These are phyloP conservation scores for Capsella rubella DNA, from an alignment of 441 rosid species.

Conservation along the genomic window DNA sequence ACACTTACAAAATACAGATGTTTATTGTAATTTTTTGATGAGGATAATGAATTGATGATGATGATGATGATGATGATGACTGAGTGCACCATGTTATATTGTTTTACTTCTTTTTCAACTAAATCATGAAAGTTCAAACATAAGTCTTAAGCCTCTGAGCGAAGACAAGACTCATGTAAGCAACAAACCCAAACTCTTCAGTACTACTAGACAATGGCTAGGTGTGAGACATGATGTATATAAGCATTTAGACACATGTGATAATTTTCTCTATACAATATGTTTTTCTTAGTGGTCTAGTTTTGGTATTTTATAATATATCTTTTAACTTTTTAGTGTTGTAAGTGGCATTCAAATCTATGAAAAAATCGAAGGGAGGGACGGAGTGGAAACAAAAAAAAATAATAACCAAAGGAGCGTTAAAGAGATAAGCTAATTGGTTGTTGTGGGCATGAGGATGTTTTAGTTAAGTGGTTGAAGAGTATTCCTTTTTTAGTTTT, in stretches of 20 bases:
- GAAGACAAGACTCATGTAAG: neutral
- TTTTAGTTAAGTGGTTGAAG: neutral
- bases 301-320: neutral
- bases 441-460: neutral
- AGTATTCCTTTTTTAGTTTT: neutral
- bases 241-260: neutral
- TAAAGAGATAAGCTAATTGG: conserved; percentile 29
- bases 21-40: conserved; percentile 35
- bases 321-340: neutral
- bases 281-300: neutral
- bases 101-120: neutral
- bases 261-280: neutral
- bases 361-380: conserved; percentile 6
- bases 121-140: neutral
- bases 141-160: conserved; percentile 5
- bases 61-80: conserved; percentile 8
- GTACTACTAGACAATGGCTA: neutral
- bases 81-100: neutral
- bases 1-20: conserved; percentile 30
- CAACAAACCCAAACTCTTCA: neutral
- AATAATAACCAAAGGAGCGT: conserved; percentile 12
- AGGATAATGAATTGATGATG: conserved; percentile 28
- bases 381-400: neutral
- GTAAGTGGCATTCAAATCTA: conserved; percentile 44
- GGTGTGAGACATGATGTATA: neutral